phyloP scores from a whole-genome alignment of 176 grass and related monocot species.

The Oryza rufipogon region DNA sequence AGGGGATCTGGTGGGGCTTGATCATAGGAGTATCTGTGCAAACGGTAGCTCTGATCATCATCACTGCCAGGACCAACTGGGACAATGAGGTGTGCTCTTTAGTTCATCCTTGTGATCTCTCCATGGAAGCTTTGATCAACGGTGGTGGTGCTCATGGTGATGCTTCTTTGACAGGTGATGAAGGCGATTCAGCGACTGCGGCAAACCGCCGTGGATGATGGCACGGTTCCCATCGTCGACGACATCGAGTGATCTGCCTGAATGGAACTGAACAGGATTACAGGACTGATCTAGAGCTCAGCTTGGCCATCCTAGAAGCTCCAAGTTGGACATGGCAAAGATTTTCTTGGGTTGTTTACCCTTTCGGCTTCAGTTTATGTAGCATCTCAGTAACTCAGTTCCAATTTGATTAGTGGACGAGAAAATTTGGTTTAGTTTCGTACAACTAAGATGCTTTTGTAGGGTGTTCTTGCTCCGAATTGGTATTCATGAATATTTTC shows the following conservation, averaged over 20 bases:
- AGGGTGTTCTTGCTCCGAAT: no score
- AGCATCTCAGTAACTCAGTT: no score
- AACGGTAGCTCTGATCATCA: slow-evolving; percentile 59
- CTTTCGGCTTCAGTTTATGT: not conserved
- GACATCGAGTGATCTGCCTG: slow-evolving; percentile 15
- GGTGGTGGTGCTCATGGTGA: not conserved
- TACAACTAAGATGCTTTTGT: no score
- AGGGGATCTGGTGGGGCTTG: slow-evolving; percentile 94
- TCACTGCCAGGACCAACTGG: slow-evolving; percentile 82
- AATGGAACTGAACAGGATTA: not conserved
- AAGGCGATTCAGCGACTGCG: slow-evolving; percentile 50
- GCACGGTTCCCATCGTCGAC: slow-evolving; percentile 1
- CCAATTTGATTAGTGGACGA: no score
- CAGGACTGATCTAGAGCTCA: not conserved
- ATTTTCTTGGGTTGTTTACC: not conserved
- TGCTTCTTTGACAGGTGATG: slow-evolving; percentile 42
- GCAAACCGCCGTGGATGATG: slow-evolving; percentile 38
- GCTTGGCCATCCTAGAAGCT: not conserved
- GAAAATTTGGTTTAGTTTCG: no score
- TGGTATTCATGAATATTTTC: no score
- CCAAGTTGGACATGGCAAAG: not conserved
- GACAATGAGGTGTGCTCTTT: slow-evolving; percentile 56
- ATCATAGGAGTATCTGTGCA: slow-evolving; percentile 75
- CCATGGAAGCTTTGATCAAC: not conserved
- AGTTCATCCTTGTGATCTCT: slow-evolving; percentile 17